A percentile compares a stretch with the other conserved stretches of the same genome.
These are phyloP conservation scores for Ramularia endophylla DNA, from an alignment of 2,329 filamentous ascomycete species.

Conservation along the genomic window DNA sequence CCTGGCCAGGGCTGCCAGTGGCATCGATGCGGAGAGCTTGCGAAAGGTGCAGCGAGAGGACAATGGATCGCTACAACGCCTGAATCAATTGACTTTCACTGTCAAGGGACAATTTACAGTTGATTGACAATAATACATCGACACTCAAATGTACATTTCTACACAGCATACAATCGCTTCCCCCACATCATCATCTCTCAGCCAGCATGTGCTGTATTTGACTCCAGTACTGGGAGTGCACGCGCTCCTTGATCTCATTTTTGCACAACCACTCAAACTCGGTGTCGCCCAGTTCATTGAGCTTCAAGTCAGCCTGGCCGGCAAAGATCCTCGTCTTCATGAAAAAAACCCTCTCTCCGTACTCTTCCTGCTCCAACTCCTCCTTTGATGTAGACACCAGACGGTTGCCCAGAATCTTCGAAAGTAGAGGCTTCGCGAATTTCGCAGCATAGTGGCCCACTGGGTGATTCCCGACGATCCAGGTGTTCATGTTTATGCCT, in stretches of 20 bases:
- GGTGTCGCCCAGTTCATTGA: conserved; percentile 64
- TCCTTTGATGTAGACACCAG: conserved; percentile 22
- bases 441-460: conserved; percentile 69
- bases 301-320: conserved; percentile 76
- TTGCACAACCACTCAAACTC: conserved; percentile 92
- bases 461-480: conserved; percentile 87
- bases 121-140: no score
- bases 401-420: conserved; percentile 22
- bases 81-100: no score
- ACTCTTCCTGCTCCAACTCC: conserved; percentile 36
- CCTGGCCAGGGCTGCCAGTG: no score
- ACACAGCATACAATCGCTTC: not conserved
- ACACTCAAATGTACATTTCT: no score
- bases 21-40: no score
- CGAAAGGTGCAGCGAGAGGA: no score
- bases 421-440: conserved; percentile 37
- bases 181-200: conserved; percentile 50
- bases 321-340: conserved; percentile 96
- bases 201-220: conserved; percentile 78
- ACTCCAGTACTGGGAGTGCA: conserved; percentile 65
- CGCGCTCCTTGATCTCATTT: conserved; percentile 67
- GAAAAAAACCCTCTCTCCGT: conserved; percentile 85
- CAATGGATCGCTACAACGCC: no score
- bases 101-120: no score
- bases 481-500: conserved; percentile 97